Evolutionary conservation across 2,329 filamentous ascomycete species (phyloP), one percentile per base, ranked within the genome.

Genomic region (Ophiocordyceps australis): DNA sequence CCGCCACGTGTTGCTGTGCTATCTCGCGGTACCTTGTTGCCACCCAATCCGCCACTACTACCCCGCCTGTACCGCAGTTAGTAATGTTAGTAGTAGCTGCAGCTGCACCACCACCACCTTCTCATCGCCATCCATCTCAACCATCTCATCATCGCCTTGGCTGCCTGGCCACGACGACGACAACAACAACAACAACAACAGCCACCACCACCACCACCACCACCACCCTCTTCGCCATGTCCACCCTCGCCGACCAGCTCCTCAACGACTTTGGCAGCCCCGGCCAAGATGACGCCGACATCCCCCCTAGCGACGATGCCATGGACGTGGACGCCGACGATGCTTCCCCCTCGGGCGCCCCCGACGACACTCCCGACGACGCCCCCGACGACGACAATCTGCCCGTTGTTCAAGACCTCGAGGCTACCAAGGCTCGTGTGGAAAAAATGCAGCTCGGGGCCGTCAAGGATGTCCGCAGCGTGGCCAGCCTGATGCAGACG

Each of bases 201-300:
- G 17, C 17, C 17, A 10, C 17, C 17, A 10, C 17, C 7, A 10
- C 7, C 7, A 12, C 24, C 15, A 17, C 15, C 11, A 4, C 9
- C 11, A 16, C 9, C 6, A 16, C 8, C 22, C 23, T 30, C 35
- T 29, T 30, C 42, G 50, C 33, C 27, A 91, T 94, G 83, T 82
- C 86, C 47, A 91, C 82, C 23, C 65, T 91, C 35, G 86, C 81
- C 34, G 85, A 95, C 43, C 86, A 95, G 48, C 67, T 98, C 9
- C 63, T 95, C 39, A 80, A 89, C 43, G 81, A 91, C 29, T 53
- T 54, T 30, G 51, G 45, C 7, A 50, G 44, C 43, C 80, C 74
- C 5, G 82, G 74, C 26, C 81, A 81, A 27, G 80, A 89, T 39
- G 49, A 55, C 17, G 43, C 52, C 12, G 45, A 50, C 28, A 35